Percentiles rank a stretch among this genome's conserved stretches.
Evolutionary conservation across 2,329 filamentous ascomycete species (phyloP).

Genomic region (Microsporum audouinii): DNA sequence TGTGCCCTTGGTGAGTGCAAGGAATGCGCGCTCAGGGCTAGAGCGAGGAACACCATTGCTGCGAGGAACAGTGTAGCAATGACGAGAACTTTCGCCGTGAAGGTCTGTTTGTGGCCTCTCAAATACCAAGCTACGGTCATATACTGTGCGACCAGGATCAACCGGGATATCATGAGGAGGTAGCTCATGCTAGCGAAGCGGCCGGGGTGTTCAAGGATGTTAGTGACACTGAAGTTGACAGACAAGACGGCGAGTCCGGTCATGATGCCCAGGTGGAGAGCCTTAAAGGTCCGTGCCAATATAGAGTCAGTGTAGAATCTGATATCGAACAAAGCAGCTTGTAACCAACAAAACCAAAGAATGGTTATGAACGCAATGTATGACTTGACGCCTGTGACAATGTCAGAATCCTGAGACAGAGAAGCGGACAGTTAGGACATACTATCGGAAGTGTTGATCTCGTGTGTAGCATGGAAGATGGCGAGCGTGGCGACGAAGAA

Average conservation of each 20-base stretch:
- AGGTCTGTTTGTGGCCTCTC: slow-evolving; percentile 15
- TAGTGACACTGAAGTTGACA: slow-evolving; percentile 24
- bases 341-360: slow-evolving; percentile 58
- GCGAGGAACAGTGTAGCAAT: background rate
- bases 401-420: background rate
- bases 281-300: slow-evolving; percentile 50
- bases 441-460: slow-evolving; percentile 39
- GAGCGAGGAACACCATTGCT: background rate
- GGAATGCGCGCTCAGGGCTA: background rate
- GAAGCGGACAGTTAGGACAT: background rate
- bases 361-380: slow-evolving; percentile 47
- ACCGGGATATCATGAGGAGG: slow-evolving; percentile 41
- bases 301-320: slow-evolving; percentile 54
- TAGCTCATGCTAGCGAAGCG: slow-evolving; percentile 28
- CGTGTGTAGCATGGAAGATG: slow-evolving; percentile 47
- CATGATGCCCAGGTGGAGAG: slow-evolving; percentile 52
- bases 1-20: slow-evolving; percentile 15
- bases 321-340: slow-evolving; percentile 53
- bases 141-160: slow-evolving; percentile 45
- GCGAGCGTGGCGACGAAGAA: slow-evolving; percentile 55
- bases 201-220: slow-evolving; percentile 17
- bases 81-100: slow-evolving; percentile 14
- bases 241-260: slow-evolving; percentile 54
- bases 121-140: slow-evolving; percentile 27
- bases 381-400: slow-evolving; percentile 28